Percentiles rank a stretch among this genome's conserved stretches.
These are phyloP conservation scores for Puccinia sorghi DNA, from an alignment of 1,284 basidiomycete genomes.

Conservation along the genomic window DNA sequence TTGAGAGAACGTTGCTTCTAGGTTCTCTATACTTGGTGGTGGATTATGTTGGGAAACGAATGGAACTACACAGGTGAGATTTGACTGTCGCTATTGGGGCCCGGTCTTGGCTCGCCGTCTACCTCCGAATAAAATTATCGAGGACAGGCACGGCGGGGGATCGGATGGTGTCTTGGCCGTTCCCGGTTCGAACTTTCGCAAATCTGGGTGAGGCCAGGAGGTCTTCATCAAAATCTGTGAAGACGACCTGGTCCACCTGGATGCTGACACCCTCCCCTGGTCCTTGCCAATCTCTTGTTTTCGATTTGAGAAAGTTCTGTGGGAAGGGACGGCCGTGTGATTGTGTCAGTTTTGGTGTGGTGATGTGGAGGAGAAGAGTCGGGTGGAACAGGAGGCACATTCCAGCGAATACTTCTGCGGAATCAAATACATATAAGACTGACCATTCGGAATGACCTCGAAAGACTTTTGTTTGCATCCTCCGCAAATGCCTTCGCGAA, in stretches of 20 bases:
- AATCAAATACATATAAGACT: not conserved
- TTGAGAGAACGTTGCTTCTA: too few species aligned
- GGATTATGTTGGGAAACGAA: not conserved
- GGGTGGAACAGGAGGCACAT: not conserved
- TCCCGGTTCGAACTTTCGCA: slow-evolving; percentile 18
- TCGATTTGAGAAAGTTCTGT: slow-evolving; percentile 30
- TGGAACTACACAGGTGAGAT: not conserved
- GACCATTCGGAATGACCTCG: slow-evolving; percentile 32
- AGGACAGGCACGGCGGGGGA: slow-evolving; percentile 12
- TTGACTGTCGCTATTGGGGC: not conserved
- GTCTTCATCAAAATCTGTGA: slow-evolving; percentile 37
- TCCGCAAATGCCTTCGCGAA: slow-evolving; percentile 41
- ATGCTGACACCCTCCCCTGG: slow-evolving; percentile 18
- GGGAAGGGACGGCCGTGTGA: not conserved
- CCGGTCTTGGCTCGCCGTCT: not conserved
- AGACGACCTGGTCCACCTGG: slow-evolving; percentile 36
- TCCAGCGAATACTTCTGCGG: not conserved
- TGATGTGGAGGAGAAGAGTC: not conserved
- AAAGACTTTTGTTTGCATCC: slow-evolving; percentile 38
- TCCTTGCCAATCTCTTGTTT: slow-evolving; percentile 18
- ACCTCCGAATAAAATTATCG: slow-evolving; percentile 8
- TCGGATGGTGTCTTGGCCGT: slow-evolving; percentile 12
- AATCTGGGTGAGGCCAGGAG: slow-evolving; percentile 21
- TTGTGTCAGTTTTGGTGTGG: not conserved
- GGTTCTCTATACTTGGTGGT: too few species aligned